Evolutionary conservation across 768 basidiomycete genomes (phyloP), one percentile per base, ranked within the genome.

Genomic region (Neoboletus magnificus): DNA sequence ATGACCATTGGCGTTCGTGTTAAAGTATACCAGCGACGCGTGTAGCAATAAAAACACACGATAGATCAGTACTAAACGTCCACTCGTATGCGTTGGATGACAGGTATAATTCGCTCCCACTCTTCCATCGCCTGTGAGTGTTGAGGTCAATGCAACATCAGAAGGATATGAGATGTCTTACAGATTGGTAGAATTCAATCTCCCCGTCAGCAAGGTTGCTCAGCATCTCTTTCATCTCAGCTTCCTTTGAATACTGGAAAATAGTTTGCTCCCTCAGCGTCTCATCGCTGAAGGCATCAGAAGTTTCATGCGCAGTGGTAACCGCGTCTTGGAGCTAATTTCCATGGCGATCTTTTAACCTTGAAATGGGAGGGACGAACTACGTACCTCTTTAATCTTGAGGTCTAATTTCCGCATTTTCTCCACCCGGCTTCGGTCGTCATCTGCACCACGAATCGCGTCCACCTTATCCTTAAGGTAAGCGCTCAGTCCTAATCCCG

Each of bases 151-250:
- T 30, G 46, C 41, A 29, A 25, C 13, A 62, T 18, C 36, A 23
- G 48, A 50, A 51, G 4, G 18, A 50, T 53, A 33, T 30, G 54
- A 40, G 5, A n/a, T 23, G n/a, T 66, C 76, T 56, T 69, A 87
- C 91, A 62, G 88, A 82, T 73, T 89, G 89, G 70, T 97, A 92
- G 71, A 97, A 92, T 69, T 94, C 93, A 61, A 98, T 91, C 71
- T 99, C 89, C 11, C 94, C 95, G 62, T 97, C 91, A 25, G 93
- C 93, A 58, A 97, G 82, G 57, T 87, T 85, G 20, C 83, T 83
- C 12, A 99, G 70, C 81, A 98, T 86, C 66, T 94, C 93, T 74
- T 96, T 97, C 96, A 98, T 97, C 75, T 99, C 97, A 47, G 86
- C 82, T 66, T 93, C 87, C 72, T 98, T 98, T 13, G 88, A 84